Evolutionary conservation across 345 rosid species (phyloP).

Genomic region (Mercurialis annua): DNA sequence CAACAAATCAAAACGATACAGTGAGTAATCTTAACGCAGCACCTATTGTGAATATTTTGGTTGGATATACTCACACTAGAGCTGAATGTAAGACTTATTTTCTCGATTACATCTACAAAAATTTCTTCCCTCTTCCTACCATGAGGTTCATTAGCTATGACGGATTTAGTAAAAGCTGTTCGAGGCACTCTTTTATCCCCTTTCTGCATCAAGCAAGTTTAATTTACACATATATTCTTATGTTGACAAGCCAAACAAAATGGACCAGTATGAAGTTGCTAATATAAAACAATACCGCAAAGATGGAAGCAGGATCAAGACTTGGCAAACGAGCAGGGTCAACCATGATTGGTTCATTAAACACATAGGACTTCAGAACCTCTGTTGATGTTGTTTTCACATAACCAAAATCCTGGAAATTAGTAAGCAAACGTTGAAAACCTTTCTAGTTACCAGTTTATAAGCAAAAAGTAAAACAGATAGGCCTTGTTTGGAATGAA

Average conservation of each 20-base stretch:
- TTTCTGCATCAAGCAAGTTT: conserved; percentile 45
- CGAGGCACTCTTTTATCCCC: conserved; percentile 94
- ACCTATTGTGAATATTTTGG: no score
- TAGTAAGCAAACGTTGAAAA: neutral
- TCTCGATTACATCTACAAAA: conserved; percentile 96
- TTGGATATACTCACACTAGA: conserved; percentile 66
- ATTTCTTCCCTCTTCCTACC: conserved; percentile 97
- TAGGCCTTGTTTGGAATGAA: no score
- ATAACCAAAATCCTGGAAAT: conserved; percentile 82
- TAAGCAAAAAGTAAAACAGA: neutral
- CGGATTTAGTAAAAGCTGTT: conserved; percentile 94
- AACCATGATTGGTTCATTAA: conserved; percentile 86
- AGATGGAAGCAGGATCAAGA: conserved; percentile 87
- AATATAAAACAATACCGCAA: conserved; percentile 48
- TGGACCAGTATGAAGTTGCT: neutral
- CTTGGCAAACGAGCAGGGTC: conserved; percentile 65
- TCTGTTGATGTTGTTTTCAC: conserved; percentile 97
- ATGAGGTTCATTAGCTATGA: conserved; percentile 89
- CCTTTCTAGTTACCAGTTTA: neutral
- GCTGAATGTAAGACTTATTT: conserved; percentile 96
- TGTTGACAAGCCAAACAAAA: neutral
- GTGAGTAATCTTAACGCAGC: no score
- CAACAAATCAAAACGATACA: neutral
- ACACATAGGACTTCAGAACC: conserved; percentile 80
- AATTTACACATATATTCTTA: neutral